These are phyloP conservation scores for Ascochyta clinopodiicola DNA, from an alignment of 2,329 filamentous ascomycete genomes.

Conservation along the genomic window DNA sequence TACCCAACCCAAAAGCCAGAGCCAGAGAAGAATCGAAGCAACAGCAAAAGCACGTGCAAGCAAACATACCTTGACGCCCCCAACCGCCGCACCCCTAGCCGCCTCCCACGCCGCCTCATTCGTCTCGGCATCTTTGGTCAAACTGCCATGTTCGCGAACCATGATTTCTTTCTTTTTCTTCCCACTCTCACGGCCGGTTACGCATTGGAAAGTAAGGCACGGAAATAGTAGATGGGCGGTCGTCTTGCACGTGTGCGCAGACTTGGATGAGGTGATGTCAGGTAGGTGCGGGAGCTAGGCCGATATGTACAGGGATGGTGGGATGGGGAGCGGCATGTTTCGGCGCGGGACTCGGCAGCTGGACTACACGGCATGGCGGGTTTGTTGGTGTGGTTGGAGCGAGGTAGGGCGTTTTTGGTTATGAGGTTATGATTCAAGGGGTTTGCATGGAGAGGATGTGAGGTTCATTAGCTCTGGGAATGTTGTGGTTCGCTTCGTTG, in stretches of 20 bases:
- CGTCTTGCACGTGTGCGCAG: neutral
- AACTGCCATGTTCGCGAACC: slow-evolving; percentile 62
- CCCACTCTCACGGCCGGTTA: neutral
- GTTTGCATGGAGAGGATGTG: too few species aligned
- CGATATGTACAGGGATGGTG: neutral
- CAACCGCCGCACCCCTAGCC: slow-evolving; percentile 68
- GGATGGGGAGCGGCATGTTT: neutral
- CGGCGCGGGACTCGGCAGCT: neutral
- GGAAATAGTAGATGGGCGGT: too few species aligned
- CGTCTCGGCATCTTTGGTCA: slow-evolving; percentile 69
- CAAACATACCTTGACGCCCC: slow-evolving; percentile 66
- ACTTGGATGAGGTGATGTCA: slow-evolving; percentile 8
- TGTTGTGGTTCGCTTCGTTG: too few species aligned
- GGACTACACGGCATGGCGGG: too few species aligned
- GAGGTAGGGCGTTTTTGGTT: neutral
- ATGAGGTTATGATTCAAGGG: too few species aligned
- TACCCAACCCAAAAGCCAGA: too few species aligned
- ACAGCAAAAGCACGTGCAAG: neutral
- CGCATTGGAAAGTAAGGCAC: too few species aligned
- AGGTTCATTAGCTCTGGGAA: too few species aligned
- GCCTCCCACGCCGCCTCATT: slow-evolving; percentile 75
- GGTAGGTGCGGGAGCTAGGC: slow-evolving; percentile 8
- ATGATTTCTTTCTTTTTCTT: slow-evolving; percentile 2
- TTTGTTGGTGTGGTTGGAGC: neutral
- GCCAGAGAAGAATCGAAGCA: too few species aligned